Conservation (phyloP, 2,329 filamentous ascomycete species). For the Scedosporium dehoogii region DNA sequence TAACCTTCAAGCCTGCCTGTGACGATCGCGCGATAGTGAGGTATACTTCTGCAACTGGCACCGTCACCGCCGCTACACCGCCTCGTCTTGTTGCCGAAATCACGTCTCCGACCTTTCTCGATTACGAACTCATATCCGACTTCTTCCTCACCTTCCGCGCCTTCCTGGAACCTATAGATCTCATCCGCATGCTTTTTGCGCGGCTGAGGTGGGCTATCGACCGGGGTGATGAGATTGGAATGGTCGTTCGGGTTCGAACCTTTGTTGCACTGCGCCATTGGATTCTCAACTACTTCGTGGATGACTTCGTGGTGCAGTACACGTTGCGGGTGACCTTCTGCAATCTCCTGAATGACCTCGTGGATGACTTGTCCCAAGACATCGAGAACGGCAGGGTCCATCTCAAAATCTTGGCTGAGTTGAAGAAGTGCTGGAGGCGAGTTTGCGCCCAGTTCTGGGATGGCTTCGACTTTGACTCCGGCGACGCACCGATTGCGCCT, state of each 20-base stretch:
- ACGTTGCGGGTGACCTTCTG: constrained; percentile 70
- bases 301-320: constrained; percentile 79
- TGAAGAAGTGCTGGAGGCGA: constrained; percentile 95
- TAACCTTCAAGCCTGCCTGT: constrained; percentile 68
- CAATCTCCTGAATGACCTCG: constrained; percentile 62
- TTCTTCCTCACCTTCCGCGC: constrained; percentile 94
- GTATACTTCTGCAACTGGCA: constrained; percentile 59
- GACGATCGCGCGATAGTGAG: constrained; percentile 76
- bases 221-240: constrained; percentile 71
- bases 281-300: constrained; percentile 95
- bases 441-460: constrained; percentile 90
- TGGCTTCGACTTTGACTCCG: constrained; percentile 52
- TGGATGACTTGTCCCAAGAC: constrained; percentile 42
- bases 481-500: constrained; percentile 57
- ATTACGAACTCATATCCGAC: constrained; percentile 94
- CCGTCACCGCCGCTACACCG: constrained; percentile 83
- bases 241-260: constrained; percentile 88
- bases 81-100: constrained; percentile 91
- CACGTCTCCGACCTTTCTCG: constrained; percentile 87
- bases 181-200: constrained; percentile 76
- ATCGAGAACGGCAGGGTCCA: constrained; percentile 36
- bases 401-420: constrained; percentile 79
- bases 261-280: constrained; percentile 95
- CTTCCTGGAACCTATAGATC: constrained; percentile 67
- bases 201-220: constrained; percentile 79